Percentiles rank a stretch among this genome's conserved stretches.
These are phyloP conservation scores for Globisporangium paddicum DNA, from an alignment of 352 stramenopile species.

Conservation along the genomic window DNA sequence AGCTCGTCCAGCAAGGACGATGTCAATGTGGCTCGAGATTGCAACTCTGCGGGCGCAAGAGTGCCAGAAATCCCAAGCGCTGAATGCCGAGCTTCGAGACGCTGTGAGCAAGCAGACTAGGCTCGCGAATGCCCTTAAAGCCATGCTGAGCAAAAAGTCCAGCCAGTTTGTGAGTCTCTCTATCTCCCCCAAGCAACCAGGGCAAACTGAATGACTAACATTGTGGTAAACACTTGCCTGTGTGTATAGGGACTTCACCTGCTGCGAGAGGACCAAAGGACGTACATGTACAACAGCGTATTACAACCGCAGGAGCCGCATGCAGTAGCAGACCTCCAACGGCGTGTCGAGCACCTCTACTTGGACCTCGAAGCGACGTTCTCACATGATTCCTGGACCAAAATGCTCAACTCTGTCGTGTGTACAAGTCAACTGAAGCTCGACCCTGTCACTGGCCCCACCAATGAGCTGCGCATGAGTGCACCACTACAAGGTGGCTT, in stretches of 20 bases:
- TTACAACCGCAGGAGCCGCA: background rate
- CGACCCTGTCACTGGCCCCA: background rate
- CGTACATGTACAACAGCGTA: background rate
- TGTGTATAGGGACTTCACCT: background rate
- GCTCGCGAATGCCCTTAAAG: conserved; percentile 32
- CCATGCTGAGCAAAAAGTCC: conserved; percentile 24
- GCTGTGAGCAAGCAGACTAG: conserved; percentile 32
- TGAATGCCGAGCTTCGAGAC: conserved; percentile 38
- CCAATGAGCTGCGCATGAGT: conserved; percentile 3
- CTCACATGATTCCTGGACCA: background rate
- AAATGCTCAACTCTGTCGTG: background rate
- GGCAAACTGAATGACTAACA: background rate
- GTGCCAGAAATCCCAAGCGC: conserved; percentile 27
- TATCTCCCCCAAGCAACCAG: background rate
- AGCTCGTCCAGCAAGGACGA: background rate
- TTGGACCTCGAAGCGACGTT: background rate
- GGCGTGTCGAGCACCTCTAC: background rate
- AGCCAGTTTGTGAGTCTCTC: conserved; percentile 11
- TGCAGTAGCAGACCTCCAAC: background rate
- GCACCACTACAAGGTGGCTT: background rate
- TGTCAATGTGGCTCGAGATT: conserved; percentile 35
- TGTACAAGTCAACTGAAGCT: background rate
- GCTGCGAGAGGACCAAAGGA: conserved; percentile 6
- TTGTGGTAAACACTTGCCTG: background rate
- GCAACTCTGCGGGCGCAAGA: conserved; percentile 34